Conservation (phyloP, 208 protist genomes). For the Trypanosoma scelopori region DNA sequence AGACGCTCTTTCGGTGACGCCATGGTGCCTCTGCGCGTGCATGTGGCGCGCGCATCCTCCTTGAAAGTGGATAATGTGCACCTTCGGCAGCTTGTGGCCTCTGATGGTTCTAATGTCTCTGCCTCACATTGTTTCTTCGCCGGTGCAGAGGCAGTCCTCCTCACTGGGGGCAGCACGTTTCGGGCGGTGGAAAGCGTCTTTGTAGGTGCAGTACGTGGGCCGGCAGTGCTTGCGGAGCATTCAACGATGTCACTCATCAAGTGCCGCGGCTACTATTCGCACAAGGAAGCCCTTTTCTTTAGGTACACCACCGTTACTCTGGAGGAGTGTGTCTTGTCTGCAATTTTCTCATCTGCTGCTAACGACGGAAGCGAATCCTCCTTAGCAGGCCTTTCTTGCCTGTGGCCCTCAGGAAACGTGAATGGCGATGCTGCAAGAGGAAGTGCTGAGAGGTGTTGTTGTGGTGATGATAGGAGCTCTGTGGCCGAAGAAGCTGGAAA, state of each 20-base stretch:
- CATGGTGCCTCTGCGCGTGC: conserved; percentile 17
- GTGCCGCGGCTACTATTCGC: conserved; percentile 16
- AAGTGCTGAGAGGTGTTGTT: background rate
- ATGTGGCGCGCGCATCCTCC: conserved; percentile 1
- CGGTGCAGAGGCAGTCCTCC: conserved; percentile 15
- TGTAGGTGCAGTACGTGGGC: conserved; percentile 20
- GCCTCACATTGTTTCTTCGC: conserved; percentile 24
- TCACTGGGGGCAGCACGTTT: conserved; percentile 2
- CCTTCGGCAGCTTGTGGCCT: conserved; percentile 17
- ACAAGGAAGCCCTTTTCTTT: conserved; percentile 3
- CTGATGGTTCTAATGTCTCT: conserved; percentile 3
- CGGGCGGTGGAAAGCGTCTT: conserved; percentile 12
- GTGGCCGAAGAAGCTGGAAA: background rate
- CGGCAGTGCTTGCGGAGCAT: conserved; percentile 14
- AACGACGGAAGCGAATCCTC: background rate
- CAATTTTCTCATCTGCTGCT: background rate
- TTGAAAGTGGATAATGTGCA: conserved; percentile 15
- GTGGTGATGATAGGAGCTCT: background rate
- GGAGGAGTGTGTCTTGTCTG: conserved; percentile 1
- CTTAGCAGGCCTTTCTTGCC: background rate
- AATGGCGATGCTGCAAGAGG: background rate
- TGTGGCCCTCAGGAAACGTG: background rate
- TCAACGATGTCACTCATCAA: conserved; percentile 4
- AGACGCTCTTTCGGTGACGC: background rate
- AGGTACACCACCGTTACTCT: conserved; percentile 17